phyloP scores from a whole-genome alignment of 345 rosid species.

The Euphorbia peplus region DNA sequence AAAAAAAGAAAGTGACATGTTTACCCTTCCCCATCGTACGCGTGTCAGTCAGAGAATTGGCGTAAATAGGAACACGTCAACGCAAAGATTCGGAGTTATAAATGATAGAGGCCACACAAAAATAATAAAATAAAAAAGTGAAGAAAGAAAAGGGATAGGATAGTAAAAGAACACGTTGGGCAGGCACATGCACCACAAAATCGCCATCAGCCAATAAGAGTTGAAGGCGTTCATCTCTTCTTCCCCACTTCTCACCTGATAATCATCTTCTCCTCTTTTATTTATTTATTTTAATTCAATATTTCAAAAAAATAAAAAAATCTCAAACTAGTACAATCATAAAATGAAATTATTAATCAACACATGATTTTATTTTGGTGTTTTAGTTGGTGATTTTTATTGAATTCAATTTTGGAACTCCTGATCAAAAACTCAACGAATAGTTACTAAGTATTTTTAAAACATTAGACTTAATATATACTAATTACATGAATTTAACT shows the following conservation, averaged over 20 bases:
- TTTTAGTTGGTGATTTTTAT: no score
- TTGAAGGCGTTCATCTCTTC: constrained; percentile 36
- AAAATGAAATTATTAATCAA: no score
- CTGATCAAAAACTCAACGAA: no score
- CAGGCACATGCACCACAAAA: constrained; percentile 28
- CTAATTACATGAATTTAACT: no score
- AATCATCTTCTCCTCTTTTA: constrained; percentile 1
- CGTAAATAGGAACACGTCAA: constrained; percentile 1
- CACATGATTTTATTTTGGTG: no score
- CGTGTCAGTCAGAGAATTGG: no score
- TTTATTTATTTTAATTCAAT: background rate
- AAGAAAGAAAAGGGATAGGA: constrained; percentile 23
- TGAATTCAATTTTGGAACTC: no score
- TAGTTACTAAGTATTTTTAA: no score
- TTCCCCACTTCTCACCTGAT: constrained; percentile 20
- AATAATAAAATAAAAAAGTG: background rate
- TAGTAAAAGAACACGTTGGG: constrained; percentile 41
- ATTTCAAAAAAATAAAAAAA: no score
- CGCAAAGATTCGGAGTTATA: background rate
- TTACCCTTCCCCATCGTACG: no score
- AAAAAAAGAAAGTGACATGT: no score
- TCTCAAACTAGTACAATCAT: background rate
- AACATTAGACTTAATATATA: no score
- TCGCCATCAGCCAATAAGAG: constrained; percentile 47
- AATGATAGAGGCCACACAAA: background rate